These are phyloP conservation scores for Vanrija sp. DNA, from an alignment of 1,284 basidiomycete genomes.

Conservation along the genomic window DNA sequence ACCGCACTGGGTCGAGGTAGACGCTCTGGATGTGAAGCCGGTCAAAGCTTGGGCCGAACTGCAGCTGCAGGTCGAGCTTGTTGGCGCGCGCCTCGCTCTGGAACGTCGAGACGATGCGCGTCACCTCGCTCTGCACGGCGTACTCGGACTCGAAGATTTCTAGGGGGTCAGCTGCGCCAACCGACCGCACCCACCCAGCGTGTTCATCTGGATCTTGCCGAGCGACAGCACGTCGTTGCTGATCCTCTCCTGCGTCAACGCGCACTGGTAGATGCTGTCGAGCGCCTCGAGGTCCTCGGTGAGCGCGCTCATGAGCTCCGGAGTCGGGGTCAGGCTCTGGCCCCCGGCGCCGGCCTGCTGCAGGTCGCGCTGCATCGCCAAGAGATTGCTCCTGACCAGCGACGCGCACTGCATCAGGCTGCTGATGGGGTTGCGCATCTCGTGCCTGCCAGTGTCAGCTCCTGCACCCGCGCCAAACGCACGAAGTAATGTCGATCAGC, in stretches of 20 bases:
- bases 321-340: conserved; percentile 31
- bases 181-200: conserved; percentile 26
- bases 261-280: conserved; percentile 46
- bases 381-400: conserved; percentile 41
- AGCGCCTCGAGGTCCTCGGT: conserved; percentile 41
- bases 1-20: conserved; percentile 41
- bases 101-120: conserved; percentile 46
- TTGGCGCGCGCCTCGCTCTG: conserved; percentile 49
- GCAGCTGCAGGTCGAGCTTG: conserved; percentile 30
- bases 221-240: conserved; percentile 51
- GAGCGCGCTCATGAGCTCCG: conserved; percentile 39
- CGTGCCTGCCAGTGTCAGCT: conserved; percentile 23
- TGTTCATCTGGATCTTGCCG: conserved; percentile 49
- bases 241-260: conserved; percentile 50
- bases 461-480: too few species aligned
- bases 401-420: conserved; percentile 34
- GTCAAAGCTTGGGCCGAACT: conserved; percentile 25
- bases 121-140: conserved; percentile 37
- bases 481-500: conserved; percentile 46
- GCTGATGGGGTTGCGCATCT: conserved; percentile 35
- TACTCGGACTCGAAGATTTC: conserved; percentile 45
- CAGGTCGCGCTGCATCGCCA: conserved; percentile 36
- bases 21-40: conserved; percentile 23
- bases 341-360: conserved; percentile 9
- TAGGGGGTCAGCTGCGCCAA: conserved; percentile 2